Base-by-base conservation (phyloP, 306 rosid genomes). In the Ormosia emarginata region DNA sequence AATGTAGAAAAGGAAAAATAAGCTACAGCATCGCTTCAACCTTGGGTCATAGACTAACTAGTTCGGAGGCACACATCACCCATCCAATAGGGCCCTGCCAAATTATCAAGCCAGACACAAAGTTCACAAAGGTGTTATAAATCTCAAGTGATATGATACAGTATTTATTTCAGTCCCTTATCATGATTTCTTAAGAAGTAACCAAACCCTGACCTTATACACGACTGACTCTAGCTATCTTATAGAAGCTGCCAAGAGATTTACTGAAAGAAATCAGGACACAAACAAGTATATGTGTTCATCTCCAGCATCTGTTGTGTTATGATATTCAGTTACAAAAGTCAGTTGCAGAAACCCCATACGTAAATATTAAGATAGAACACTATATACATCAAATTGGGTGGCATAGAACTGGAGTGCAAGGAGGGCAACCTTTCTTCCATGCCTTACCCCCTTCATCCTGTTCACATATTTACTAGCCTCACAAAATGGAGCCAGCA, bases 361-460 rank as follows among this genome's bases (percentile, higher is more conserved):
- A 15, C 6, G 37, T 56, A 75, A 79, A 37, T 36, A 57, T 50
- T 37, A 40, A 82, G 18, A 62, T 7, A 66, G 46, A 68, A 46
- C 62, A 13, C 73, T 85, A 88, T 85, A 78, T 85, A 85, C 89
- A 88, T 18, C 57, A 82, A 83, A 68, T 58, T 58, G 72, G 68
- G 75, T 32, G 49, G 78, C 55, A 40, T 69, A 13, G 77, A 67
- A 73, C 40, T 17, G 7, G 58, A 63, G 69, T 8, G 63, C 66
- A 13, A 68, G 55, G 74, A 74, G 69, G 70, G 64, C 52, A 74
- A 63, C 57, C 70, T 71, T 77, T 75, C 75, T 68, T 79, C 61
- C 32, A 29, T 33, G 62, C 61, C 71, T 29, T 15, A 24, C 73
- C 67, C 79, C 56, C 53, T 67, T 77, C 79, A 74, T 73, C 59